A percentile compares a stretch with the other conserved stretches of the same genome.
These are phyloP conservation scores for Chondrostereum purpureum DNA, from an alignment of 1,284 basidiomycete genomes.

Conservation along the genomic window DNA sequence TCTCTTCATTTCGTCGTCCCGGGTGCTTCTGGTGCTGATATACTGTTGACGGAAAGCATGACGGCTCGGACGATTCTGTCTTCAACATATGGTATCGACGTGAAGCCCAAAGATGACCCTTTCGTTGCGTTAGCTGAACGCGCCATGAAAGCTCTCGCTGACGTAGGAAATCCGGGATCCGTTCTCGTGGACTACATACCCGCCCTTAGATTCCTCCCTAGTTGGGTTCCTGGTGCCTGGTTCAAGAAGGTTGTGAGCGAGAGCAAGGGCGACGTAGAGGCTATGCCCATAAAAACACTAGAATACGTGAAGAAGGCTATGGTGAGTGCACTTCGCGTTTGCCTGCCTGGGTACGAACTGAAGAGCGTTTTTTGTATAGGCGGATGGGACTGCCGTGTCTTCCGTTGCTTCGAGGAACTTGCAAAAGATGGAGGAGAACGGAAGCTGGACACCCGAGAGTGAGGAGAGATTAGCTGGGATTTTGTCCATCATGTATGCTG, in stretches of 20 bases:
- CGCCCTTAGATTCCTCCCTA: neutral
- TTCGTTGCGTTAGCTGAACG: neutral
- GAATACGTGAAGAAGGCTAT: conserved; percentile 1
- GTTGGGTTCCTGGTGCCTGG: neutral
- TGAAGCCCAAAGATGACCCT: neutral
- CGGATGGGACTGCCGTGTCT: conserved; percentile 6
- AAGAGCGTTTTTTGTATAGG: conserved; percentile 1
- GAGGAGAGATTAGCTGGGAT: conserved; percentile 1
- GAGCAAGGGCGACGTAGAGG: neutral
- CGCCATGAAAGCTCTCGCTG: neutral
- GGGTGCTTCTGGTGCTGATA: neutral
- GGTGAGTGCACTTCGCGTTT: neutral
- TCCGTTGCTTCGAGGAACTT: conserved; percentile 9
- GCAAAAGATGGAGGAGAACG: conserved; percentile 8
- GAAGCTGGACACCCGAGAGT: conserved; percentile 2
- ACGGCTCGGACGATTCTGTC: neutral
- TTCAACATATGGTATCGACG: neutral
- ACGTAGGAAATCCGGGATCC: neutral
- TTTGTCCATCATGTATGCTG: conserved; percentile 8
- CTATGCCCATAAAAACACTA: neutral
- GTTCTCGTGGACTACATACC: neutral
- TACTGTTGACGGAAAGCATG: neutral
- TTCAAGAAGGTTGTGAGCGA: neutral
- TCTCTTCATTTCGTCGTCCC: neutral
- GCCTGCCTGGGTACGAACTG: neutral